Conservation (phyloP, 176 grass and related monocot species). For the Rhynchospora breviuscula region DNA sequence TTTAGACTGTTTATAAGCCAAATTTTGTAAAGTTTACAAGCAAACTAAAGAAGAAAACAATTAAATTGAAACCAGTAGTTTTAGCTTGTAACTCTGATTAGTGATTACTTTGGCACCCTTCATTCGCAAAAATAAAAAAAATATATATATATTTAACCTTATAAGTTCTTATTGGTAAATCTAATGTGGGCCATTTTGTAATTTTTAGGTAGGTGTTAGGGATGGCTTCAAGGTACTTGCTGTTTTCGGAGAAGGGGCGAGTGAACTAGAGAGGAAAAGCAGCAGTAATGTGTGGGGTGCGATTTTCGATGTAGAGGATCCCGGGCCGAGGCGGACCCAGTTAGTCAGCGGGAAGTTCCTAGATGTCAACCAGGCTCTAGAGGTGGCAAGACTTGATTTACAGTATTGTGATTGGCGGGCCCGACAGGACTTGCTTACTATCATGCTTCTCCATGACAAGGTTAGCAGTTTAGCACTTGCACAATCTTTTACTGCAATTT, state of each 20-base stretch:
- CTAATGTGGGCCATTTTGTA: background rate
- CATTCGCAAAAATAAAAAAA: background rate
- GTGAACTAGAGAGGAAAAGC: slow-evolving; percentile 33
- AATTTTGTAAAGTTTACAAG: background rate
- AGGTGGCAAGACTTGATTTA: slow-evolving; percentile 90
- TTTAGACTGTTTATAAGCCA: background rate
- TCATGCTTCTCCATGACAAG: slow-evolving; percentile 94
- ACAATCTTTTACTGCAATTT: background rate
- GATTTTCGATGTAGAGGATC: slow-evolving; percentile 84
- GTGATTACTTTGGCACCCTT: background rate
- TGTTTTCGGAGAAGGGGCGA: slow-evolving; percentile 55
- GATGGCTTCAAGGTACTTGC: slow-evolving; percentile 78
- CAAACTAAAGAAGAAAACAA: background rate
- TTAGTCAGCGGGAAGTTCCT: slow-evolving; percentile 56
- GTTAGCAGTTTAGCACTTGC: slow-evolving; percentile 31
- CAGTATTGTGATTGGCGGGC: slow-evolving; percentile 96
- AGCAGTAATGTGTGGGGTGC: slow-evolving; percentile 40
- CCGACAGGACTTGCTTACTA: slow-evolving; percentile 76
- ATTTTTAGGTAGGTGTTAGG: slow-evolving; percentile 47
- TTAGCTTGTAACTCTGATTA: background rate
- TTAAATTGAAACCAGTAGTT: background rate
- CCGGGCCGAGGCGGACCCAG: slow-evolving; percentile 53
- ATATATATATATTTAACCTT: background rate
- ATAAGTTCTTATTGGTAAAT: background rate
- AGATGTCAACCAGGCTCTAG: slow-evolving; percentile 84